Evolutionary conservation across 208 protist species (phyloP), one percentile per base, ranked within the genome.

Genomic region (Leishmania martiniquensis): DNA sequence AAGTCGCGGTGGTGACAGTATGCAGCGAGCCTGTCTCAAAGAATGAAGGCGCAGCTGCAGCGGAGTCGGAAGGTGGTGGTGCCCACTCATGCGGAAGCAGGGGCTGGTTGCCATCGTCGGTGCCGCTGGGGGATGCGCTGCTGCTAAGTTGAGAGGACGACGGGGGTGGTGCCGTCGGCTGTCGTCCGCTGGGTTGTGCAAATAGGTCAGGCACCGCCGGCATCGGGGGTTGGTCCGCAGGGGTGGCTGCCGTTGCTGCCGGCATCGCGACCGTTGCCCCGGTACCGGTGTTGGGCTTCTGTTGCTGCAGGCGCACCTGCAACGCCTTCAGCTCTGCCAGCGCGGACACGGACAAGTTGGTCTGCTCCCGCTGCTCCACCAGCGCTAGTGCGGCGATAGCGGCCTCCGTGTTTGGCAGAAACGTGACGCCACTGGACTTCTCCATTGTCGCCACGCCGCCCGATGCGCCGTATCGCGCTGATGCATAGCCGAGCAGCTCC

Each of bases 261-360:
- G 67, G 55, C 57, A 85, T 78, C 37, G 45, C 57, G 32, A 83
- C 79, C 39, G 44, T 65, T 10, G 79, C 73, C 0, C 49, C 79
- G 51, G 12, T 70, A 65, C 15, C 20, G 62, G 67, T 75, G 25
- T 34, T 37, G 32, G 70, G 20, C 49, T 45, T 45, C 39, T 77
- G 66, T 37, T 84, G 63, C 62, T 79, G 81, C 75, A 91, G 72
- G 37, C 65, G 73, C 37, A 77, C 62, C 47, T 93, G 88, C 80
- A 95, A 54, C 49, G 79, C 66, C 76, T 86, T 87, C 49, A 95
- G 84, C 80, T 93, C 84, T 42, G 79, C 65, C 62, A 91, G 74
- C 63, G 88, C 88, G 25, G 81, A 63, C 7, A 95, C 69, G 37
- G 91, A 89, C 5, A 95, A 78, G 70, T 85, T 79, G 57, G 83